Conservation (phyloP, 2,329 filamentous ascomycete genomes). For the Alternaria angustiovoidea region DNA sequence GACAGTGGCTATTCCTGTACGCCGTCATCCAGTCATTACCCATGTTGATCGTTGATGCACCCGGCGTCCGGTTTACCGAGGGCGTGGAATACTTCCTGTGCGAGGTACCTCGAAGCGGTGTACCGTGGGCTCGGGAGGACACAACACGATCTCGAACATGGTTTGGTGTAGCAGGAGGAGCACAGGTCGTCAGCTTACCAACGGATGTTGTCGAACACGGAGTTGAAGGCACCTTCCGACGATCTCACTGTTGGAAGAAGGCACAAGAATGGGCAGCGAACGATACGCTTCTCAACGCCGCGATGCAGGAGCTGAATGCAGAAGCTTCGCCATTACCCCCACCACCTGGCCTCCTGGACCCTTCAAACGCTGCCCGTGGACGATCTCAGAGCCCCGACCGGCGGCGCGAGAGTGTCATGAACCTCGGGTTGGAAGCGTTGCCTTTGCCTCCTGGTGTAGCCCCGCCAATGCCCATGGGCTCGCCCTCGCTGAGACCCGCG, state of each 20-base stretch:
- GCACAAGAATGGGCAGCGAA: conserved; percentile 67
- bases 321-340: conserved; percentile 42
- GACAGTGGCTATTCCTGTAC: conserved; percentile 84
- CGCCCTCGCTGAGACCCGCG: conserved; percentile 34
- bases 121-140: conserved; percentile 76
- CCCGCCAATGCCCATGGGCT: conserved; percentile 42
- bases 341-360: conserved; percentile 40
- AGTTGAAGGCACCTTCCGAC: conserved; percentile 72
- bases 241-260: conserved; percentile 73
- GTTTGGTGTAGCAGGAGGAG: conserved; percentile 76
- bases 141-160: conserved; percentile 66
- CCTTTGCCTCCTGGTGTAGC: conserved; percentile 55
- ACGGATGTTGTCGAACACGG: conserved; percentile 71
- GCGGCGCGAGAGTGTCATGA: conserved; percentile 55
- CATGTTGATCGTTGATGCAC: conserved; percentile 79
- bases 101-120: conserved; percentile 73
- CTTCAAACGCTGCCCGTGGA: conserved; percentile 26
- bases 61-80: conserved; percentile 71
- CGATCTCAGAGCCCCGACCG: conserved; percentile 42
- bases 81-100: conserved; percentile 85
- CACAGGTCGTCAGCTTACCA: conserved; percentile 68
- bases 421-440: conserved; percentile 57
- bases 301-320: conserved; percentile 46
- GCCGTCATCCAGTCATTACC: conserved; percentile 79
- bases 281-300: conserved; percentile 43